Base-by-base conservation (phyloP, 192 early-diverging fungal species). In the Coemansia sp. region DNA sequence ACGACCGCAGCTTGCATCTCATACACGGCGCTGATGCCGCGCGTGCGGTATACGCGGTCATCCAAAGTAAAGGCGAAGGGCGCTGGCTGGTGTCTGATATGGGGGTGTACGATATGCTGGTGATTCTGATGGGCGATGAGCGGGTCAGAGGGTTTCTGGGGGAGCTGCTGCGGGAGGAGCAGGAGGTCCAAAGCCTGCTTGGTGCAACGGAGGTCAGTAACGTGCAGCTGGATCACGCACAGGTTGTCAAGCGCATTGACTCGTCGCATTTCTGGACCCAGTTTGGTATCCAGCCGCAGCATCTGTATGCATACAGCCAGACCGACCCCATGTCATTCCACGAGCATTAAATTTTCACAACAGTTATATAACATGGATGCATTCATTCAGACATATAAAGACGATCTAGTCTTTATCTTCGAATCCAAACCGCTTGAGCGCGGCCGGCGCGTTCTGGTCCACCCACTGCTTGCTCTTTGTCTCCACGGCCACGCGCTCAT, bases 1-100 rank as follows among this genome's bases (percentile, higher is more conserved):
- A 46, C 28, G 61, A 69, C 62, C 51, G 77, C n/a, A 70, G 71
- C 40, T 23, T 80, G 45, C 77, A 80, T 47, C 44, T 80, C 40
- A 33, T 73, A 2, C 77, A 80, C 24, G 71, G 77, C 11, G 71
- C 66, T 6, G 77, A 80, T 40, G 67, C 50, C 5, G 77, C 77
- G 2, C 54, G 64, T 2, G 63, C 67, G 22, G 73, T 73, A 21
- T 45, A 49, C 16, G 64, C 55, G 9, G 53, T 69, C 24, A 5
- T 43, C 21, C 12, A 45, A 16, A 32, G 21, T 6, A 38, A 16
- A 9, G 46, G 45, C 2, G 44, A 28, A 22, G 71, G 71, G 1
- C 53, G 77, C 9, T 80, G 77, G 77, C 60, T 80, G 16, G 53
- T 80, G 14, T 73, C 77, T 0, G 77, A 80, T 21, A 52, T 33